Base-by-base conservation (phyloP, 129 eudicot species). In the Flaveria robusta region DNA sequence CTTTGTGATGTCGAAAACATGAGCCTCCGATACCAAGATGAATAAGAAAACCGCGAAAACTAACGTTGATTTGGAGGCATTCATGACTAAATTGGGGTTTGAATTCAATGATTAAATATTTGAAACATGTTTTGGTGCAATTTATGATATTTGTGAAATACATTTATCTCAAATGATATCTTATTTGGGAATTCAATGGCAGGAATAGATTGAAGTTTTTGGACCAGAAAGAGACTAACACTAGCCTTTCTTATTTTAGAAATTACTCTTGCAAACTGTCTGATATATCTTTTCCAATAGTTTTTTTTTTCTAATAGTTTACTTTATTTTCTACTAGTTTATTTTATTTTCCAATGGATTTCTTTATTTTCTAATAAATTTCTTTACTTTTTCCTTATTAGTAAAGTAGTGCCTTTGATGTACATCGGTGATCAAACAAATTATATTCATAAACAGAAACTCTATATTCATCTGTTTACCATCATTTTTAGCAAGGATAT, bases 1-100 rank as follows among this genome's bases (percentile, higher is more conserved):
- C 42, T 74, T 74, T 24, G 84, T 80, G 50, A 80, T n/a, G 74
- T 80, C 84, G 41, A 74, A 66, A 45, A 41, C 74, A 72, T 72
- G 79, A 27, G 84, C 74, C 9, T 67, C 41, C 5, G 74, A 75
- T 5, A 45, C 70, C 18, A 43, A 29, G 50, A 74, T 56, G 70
- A 80, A 80, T 75, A 55, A 27, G 50, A 80, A 67, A 7, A 74
- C 24, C 15, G 41, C 14, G 22, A 66, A 56, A 66, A 45, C 62
- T 20, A 20, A 41, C 24, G 46, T 39, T 56, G 76, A n/a, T 77
- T 77, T 56, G 37, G 70, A 77, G 58, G 47, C 60, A 14, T 29
- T 55, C 75, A 68, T 70, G 81, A 56, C 75, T 77, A 69, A 29
- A 77, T 27, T 42, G 58, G 37, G 55, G 75, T 56, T 68, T 77